Percentiles rank a stretch among this genome's conserved stretches.
Conservation (phyloP, 768 basidiomycete species). For the Xerocomus potaroensis region DNA sequence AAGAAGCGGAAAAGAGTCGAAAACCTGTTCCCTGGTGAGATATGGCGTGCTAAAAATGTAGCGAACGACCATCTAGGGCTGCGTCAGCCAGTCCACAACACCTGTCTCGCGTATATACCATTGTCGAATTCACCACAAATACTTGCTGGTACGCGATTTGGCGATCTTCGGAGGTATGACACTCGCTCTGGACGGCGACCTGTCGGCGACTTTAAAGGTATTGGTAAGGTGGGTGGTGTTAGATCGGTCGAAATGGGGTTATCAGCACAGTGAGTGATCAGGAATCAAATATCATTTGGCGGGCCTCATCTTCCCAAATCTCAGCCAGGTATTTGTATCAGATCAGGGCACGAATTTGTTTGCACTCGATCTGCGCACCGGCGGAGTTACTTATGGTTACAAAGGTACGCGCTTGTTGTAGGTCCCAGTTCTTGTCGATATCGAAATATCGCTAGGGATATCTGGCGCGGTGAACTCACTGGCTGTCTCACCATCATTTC, state of each 20-base stretch:
- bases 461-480: slow-evolving; percentile 68
- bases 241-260: slow-evolving; percentile 53
- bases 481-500: slow-evolving; percentile 46
- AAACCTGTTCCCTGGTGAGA: slow-evolving; percentile 61
- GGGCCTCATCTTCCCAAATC: background rate
- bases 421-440: background rate
- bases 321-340: slow-evolving; percentile 64
- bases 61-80: slow-evolving; percentile 73
- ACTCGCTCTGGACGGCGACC: slow-evolving; percentile 65
- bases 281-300: background rate
- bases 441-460: slow-evolving; percentile 42
- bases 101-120: slow-evolving; percentile 57
- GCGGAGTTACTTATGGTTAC: slow-evolving; percentile 59
- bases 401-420: slow-evolving; percentile 42
- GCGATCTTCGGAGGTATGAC: slow-evolving; percentile 75
- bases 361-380: slow-evolving; percentile 67
- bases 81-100: slow-evolving; percentile 75
- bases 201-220: slow-evolving; percentile 58
- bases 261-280: slow-evolving; percentile 55
- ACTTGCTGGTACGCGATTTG: slow-evolving; percentile 68
- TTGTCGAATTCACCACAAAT: slow-evolving; percentile 44
- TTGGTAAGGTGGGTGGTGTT: slow-evolving; percentile 61
- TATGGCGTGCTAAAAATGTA: slow-evolving; percentile 85
- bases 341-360: slow-evolving; percentile 63
- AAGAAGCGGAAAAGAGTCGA: slow-evolving; percentile 58